Evolutionary conservation across 768 basidiomycete genomes (phyloP).

Genomic region (Termitomyces sp.): DNA sequence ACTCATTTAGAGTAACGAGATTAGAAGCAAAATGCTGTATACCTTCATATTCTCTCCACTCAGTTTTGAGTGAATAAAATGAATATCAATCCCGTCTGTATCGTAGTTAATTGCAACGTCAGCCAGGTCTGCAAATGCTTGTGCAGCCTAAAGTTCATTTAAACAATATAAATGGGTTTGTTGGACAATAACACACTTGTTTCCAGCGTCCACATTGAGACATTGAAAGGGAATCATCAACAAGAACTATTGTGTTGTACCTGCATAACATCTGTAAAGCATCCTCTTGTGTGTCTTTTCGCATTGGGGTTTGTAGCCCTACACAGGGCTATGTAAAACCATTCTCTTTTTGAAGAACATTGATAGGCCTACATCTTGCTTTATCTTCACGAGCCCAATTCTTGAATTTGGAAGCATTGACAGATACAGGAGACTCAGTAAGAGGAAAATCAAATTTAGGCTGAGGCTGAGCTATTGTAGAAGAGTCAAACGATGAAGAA

Average conservation of each 20-base stretch:
- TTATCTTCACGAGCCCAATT: not conserved
- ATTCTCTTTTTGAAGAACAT: not conserved
- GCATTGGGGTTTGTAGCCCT: constrained; percentile 18
- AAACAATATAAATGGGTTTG: not conserved
- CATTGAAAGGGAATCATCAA: constrained; percentile 67
- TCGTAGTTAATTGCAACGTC: constrained; percentile 48
- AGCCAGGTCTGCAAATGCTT: constrained; percentile 48
- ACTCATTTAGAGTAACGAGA: not conserved
- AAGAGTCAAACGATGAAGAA: not conserved
- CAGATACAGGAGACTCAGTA: not conserved
- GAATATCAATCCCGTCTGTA: constrained; percentile 56
- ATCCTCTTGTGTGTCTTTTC: constrained; percentile 23
- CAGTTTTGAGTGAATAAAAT: constrained; percentile 49
- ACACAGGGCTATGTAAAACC: not conserved
- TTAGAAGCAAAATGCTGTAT: constrained; percentile 1
- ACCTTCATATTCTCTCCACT: constrained; percentile 38
- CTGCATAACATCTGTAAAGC: constrained; percentile 33
- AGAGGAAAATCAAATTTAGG: not conserved
- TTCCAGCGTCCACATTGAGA: constrained; percentile 38
- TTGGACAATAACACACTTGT: constrained; percentile 36
- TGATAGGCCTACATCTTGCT: not conserved
- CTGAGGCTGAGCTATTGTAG: not conserved
- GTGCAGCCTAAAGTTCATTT: constrained; percentile 30
- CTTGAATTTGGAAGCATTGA: not conserved
- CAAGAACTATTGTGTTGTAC: constrained; percentile 56